Conservation (phyloP, 2,329 filamentous ascomycete species). For the Polytolypa hystricis region DNA sequence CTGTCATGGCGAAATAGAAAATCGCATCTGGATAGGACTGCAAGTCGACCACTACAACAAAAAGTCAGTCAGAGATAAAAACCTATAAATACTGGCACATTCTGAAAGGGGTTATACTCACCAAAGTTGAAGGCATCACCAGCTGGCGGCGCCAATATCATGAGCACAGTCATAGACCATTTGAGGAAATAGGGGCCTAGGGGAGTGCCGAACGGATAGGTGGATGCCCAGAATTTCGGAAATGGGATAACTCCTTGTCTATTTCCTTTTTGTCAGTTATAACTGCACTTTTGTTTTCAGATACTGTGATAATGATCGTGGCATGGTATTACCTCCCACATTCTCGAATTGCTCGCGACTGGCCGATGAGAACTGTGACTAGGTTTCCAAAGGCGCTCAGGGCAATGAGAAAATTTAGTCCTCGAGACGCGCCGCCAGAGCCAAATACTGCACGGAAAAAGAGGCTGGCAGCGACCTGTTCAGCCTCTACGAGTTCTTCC, state of each 20-base stretch:
- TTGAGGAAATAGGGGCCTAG: slow-evolving; percentile 48
- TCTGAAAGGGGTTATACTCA: slow-evolving; percentile 19
- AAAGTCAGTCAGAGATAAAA: slow-evolving; percentile 4
- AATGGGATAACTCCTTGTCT: slow-evolving; percentile 52
- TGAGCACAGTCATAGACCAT: slow-evolving; percentile 46
- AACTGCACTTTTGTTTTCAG: neutral
- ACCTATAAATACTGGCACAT: too few species aligned
- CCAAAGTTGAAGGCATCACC: slow-evolving; percentile 56
- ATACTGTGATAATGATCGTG: neutral
- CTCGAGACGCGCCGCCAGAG: slow-evolving; percentile 36
- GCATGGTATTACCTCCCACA: slow-evolving; percentile 43
- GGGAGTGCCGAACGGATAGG: slow-evolving; percentile 52
- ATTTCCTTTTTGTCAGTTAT: neutral
- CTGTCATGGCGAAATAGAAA: slow-evolving; percentile 46
- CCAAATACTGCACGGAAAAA: slow-evolving; percentile 53
- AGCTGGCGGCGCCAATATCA: slow-evolving; percentile 50
- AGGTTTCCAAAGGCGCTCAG: slow-evolving; percentile 51
- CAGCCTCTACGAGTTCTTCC: slow-evolving; percentile 42
- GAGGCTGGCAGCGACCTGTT: slow-evolving; percentile 44
- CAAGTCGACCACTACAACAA: slow-evolving; percentile 45
- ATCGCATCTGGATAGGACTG: slow-evolving; percentile 47
- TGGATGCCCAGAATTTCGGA: slow-evolving; percentile 52
- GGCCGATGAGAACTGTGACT: slow-evolving; percentile 44
- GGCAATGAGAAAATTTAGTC: slow-evolving; percentile 47
- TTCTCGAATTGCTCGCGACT: slow-evolving; percentile 48